A percentile compares a stretch with the other conserved stretches of the same genome.
Conservation (phyloP, 2,329 filamentous ascomycete species). For the Trichophyton verrucosum region DNA sequence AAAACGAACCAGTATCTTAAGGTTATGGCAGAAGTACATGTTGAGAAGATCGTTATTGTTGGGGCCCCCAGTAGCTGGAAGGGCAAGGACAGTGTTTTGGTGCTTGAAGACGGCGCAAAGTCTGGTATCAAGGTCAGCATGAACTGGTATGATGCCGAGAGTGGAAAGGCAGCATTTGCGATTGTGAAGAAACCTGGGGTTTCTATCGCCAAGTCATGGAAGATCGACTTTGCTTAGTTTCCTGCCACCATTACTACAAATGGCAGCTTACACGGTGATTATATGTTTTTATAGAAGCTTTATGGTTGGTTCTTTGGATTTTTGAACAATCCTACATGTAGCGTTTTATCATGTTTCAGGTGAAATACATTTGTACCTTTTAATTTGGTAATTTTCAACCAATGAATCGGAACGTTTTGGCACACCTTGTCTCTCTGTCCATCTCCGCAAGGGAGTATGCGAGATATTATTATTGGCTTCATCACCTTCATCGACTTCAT, state of each 20-base stretch:
- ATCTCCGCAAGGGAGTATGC: too few species aligned
- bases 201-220: conserved; percentile 52
- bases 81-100: conserved; percentile 44
- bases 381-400: neutral
- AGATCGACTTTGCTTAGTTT: conserved; percentile 39
- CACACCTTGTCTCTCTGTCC: neutral
- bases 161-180: conserved; percentile 48
- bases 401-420: neutral
- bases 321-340: neutral
- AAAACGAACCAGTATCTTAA: conserved; percentile 65
- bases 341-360: neutral
- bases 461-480: too few species aligned
- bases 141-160: conserved; percentile 44
- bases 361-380: neutral
- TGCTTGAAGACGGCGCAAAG: conserved; percentile 36
- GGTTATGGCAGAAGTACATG: conserved; percentile 60
- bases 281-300: neutral
- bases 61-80: conserved; percentile 65
- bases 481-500: too few species aligned
- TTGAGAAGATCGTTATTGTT: conserved; percentile 77
- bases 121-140: conserved; percentile 41
- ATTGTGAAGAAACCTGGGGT: conserved; percentile 52
- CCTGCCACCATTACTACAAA: neutral
- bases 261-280: neutral
- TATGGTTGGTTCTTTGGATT: neutral